phyloP scores from a whole-genome alignment of 345 rosid genomes.

The Leavenworthia alabamica region DNA sequence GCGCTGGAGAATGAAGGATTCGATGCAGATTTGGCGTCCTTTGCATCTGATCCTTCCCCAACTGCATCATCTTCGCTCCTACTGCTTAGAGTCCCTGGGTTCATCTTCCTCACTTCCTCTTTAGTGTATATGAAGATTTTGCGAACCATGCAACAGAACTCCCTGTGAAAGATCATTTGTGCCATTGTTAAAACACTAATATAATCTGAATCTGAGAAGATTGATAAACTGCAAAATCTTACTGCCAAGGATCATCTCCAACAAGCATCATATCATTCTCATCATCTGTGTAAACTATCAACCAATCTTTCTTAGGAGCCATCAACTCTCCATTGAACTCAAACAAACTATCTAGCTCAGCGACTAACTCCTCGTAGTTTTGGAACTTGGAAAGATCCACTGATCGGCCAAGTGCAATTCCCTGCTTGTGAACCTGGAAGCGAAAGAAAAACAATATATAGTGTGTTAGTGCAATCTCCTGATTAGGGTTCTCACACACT shows the following conservation, averaged over 20 bases:
- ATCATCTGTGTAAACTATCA: slow-evolving; percentile 70
- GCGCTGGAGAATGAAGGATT: slow-evolving; percentile 31
- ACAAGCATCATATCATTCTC: slow-evolving; percentile 94
- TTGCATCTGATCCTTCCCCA: slow-evolving; percentile 34
- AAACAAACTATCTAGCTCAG: slow-evolving; percentile 67
- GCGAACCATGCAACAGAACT: slow-evolving; percentile 72
- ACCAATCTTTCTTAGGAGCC: slow-evolving; percentile 59
- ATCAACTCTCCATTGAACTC: slow-evolving; percentile 64
- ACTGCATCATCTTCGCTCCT: slow-evolving; percentile 38
- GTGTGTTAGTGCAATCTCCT: neutral
- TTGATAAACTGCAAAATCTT: slow-evolving; percentile 26
- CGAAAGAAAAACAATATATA: neutral
- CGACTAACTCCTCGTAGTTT: slow-evolving; percentile 54
- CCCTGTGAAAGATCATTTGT: slow-evolving; percentile 37
- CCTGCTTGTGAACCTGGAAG: slow-evolving; percentile 72
- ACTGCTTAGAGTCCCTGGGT: slow-evolving; percentile 42
- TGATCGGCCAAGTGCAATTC: slow-evolving; percentile 68
- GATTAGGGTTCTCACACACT: neutral
- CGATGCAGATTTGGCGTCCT: slow-evolving; percentile 36
- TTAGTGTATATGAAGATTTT: slow-evolving; percentile 57
- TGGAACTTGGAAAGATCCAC: slow-evolving; percentile 73
- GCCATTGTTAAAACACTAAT: neutral
- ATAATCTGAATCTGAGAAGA: neutral
- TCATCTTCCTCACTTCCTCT: slow-evolving; percentile 79
- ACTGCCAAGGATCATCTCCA: slow-evolving; percentile 98